phyloP scores from a whole-genome alignment of 345 rosid species.

The Cochlearia excelsa region DNA sequence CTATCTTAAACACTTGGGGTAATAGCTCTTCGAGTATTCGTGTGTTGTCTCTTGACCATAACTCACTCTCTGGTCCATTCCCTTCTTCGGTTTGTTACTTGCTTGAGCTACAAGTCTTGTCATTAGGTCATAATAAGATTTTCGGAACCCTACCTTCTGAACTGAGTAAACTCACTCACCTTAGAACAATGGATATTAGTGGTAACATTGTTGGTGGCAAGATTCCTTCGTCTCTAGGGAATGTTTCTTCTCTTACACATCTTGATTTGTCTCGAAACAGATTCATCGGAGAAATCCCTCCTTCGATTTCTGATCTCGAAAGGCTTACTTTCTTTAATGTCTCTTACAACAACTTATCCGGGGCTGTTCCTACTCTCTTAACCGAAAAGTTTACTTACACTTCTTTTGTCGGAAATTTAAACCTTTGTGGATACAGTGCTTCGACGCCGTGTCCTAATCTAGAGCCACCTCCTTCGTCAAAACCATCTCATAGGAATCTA shows the following conservation, averaged over 20 bases:
- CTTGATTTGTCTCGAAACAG: slow-evolving; percentile 66
- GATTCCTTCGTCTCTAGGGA: slow-evolving; percentile 56
- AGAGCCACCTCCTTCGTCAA: slow-evolving; percentile 44
- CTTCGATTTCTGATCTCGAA: slow-evolving; percentile 46
- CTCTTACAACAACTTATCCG: slow-evolving; percentile 81
- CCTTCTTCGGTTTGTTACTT: slow-evolving; percentile 52
- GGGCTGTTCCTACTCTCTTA: slow-evolving; percentile 68
- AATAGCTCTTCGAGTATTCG: slow-evolving; percentile 33
- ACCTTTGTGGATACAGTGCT: slow-evolving; percentile 70
- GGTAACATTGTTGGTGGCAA: slow-evolving; percentile 55
- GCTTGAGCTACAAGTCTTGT: slow-evolving; percentile 49
- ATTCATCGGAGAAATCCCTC: slow-evolving; percentile 68
- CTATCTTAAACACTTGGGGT: slow-evolving; percentile 50
- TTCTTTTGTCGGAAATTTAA: slow-evolving; percentile 70
- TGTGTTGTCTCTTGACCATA: slow-evolving; percentile 42
- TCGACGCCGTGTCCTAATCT: slow-evolving; percentile 53
- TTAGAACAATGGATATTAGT: slow-evolving; percentile 58
- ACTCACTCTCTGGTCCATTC: slow-evolving; percentile 51
- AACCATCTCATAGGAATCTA: slow-evolving; percentile 42
- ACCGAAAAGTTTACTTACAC: slow-evolving; percentile 67
- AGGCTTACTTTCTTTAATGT: slow-evolving; percentile 66
- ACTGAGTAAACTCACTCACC: slow-evolving; percentile 50
- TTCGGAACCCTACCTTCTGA: slow-evolving; percentile 52
- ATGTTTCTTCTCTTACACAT: slow-evolving; percentile 40
- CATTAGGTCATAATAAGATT: slow-evolving; percentile 55